Base-by-base conservation (phyloP, 2,329 filamentous ascomycete species). In the Tolypocladium tropicale region DNA sequence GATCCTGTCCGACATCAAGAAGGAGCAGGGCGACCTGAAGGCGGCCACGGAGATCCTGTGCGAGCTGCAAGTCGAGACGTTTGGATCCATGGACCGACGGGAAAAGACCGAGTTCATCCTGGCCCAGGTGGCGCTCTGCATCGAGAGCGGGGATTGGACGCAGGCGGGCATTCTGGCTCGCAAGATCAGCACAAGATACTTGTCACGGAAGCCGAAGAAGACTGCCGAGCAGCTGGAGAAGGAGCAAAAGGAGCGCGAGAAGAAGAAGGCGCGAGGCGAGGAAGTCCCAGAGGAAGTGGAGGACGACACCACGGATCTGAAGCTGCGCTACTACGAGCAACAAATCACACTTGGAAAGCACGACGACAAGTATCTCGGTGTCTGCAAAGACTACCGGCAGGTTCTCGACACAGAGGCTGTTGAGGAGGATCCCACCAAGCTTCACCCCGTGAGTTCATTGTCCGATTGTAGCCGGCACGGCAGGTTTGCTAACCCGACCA, bases 71-170 rank as follows among this genome's bases (percentile, higher is more conserved):
- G 94, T 99, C 53, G 94, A 99, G 80, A 99, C 94, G 0, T 99
- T 99, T 71, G 94, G 94, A 10, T 97, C 93, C 25, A 99, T 99
- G 94, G 88, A 90, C 61, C 83, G 94, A 65, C 84, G 94, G 65
- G 94, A 99, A 73, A 99, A 99, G 86, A 96, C 92, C 5, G 94
- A 97, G 68, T 99, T 99, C 71, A 99, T 99, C 67, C 79, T 99
- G 54, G 89, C 95, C 60, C 94, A 99, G 74, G 93, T 97, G 43
- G 82, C 85, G 36, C 82, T 99, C 54, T 99, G 94, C 76, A 97
- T 99, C 71, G 88, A 96, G 74, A 93, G 86, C 67, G 89, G 86
- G 56, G 94, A 99, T 71, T 99, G 92, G 92, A 95, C 88, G 65
- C 95, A 99, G 72, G 94, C 93, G 33, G 85, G 86, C 53, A 96